Percentiles rank a stretch among this genome's conserved stretches.
Conservation (phyloP, 305 asterid genomes). For the Withania somnifera region DNA sequence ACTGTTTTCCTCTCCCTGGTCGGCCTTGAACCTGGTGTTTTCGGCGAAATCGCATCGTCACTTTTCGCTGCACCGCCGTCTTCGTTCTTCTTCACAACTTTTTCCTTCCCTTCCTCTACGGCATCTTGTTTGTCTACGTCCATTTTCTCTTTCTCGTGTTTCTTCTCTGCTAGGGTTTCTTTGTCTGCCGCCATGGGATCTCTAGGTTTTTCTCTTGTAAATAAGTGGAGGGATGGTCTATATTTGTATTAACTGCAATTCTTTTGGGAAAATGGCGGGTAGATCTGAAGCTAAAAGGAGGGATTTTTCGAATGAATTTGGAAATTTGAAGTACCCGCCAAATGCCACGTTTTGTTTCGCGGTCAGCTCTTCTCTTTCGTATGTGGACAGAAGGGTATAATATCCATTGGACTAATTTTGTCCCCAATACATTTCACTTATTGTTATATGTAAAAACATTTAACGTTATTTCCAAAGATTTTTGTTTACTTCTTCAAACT, state of each 20-base stretch:
- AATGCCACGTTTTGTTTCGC: neutral
- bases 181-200: slow-evolving; percentile 18
- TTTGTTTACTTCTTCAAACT: too few relatives aligned
- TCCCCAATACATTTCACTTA: too few relatives aligned
- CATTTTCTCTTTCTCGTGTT: slow-evolving; percentile 8
- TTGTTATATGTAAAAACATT: too few relatives aligned
- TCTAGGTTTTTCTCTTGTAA: neutral
- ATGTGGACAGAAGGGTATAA: too few relatives aligned
- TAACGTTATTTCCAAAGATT: too few relatives aligned
- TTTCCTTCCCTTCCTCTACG: slow-evolving; percentile 6
- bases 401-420: too few relatives aligned
- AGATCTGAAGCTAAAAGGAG: neutral
- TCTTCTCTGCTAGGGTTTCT: slow-evolving; percentile 7
- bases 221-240: neutral
- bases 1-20: slow-evolving; percentile 83
- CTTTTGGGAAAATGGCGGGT: neutral
- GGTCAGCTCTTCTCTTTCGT: neutral
- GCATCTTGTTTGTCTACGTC: slow-evolving; percentile 13
- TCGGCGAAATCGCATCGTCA: slow-evolving; percentile 26
- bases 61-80: slow-evolving; percentile 13
- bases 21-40: slow-evolving; percentile 52
- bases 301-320: neutral
- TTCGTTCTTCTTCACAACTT: slow-evolving; percentile 15
- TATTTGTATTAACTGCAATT: neutral
- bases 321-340: neutral